phyloP scores from a whole-genome alignment of 2,329 filamentous ascomycete species.

The Trichoderma harzianum region DNA sequence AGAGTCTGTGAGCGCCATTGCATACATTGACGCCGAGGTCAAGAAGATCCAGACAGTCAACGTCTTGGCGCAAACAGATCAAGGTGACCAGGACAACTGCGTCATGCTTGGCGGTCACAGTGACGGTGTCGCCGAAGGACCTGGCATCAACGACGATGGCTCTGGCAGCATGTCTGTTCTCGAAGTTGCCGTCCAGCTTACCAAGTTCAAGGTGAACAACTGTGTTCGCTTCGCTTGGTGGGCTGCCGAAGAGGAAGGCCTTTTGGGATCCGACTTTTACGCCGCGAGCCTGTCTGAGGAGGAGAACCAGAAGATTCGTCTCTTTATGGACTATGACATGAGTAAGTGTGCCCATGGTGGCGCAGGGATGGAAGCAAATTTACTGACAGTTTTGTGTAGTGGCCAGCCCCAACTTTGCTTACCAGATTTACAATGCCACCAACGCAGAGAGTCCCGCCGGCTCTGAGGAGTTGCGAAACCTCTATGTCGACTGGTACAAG shows the following conservation, averaged over 20 bases:
- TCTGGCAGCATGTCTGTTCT: constrained; percentile 62
- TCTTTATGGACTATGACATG: constrained; percentile 72
- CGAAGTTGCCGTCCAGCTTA: constrained; percentile 59
- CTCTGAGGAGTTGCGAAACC: constrained; percentile 63
- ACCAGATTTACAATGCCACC: constrained; percentile 68
- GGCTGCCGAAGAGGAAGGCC: constrained; percentile 64
- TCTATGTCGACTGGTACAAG: constrained; percentile 67
- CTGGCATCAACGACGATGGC: constrained; percentile 77
- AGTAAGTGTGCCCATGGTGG: neutral
- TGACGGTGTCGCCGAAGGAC: constrained; percentile 60
- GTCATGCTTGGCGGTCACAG: constrained; percentile 65
- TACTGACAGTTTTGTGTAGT: constrained; percentile 32
- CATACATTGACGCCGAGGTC: constrained; percentile 58
- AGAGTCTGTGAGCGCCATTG: constrained; percentile 49
- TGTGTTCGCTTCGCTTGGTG: constrained; percentile 60
- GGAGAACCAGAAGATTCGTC: constrained; percentile 61
- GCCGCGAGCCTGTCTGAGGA: constrained; percentile 50
- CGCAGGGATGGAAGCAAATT: neutral
- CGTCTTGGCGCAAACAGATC: constrained; percentile 59
- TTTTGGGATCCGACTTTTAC: constrained; percentile 62
- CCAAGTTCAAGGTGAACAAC: constrained; percentile 57
- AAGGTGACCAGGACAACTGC: constrained; percentile 59
- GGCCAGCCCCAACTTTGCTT: constrained; percentile 62
- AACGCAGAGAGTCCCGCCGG: constrained; percentile 68
- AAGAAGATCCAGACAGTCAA: constrained; percentile 54